A percentile compares a stretch with the other conserved stretches of the same genome.
phyloP scores from a whole-genome alignment of 1,284 basidiomycete species.

The Pseudozyma hubeiensis region DNA sequence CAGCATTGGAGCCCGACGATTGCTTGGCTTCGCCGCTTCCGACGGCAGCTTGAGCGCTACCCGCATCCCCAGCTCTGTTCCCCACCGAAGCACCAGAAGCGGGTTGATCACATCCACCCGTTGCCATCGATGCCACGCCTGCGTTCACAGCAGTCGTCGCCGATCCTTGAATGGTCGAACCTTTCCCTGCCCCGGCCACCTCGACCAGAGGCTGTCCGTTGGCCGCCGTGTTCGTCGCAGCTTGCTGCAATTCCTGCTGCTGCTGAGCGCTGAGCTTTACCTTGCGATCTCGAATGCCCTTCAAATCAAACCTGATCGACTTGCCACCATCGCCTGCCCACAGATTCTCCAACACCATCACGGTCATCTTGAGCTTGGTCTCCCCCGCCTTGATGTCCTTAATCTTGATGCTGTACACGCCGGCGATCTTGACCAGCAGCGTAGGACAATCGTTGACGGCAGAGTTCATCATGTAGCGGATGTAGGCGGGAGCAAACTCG shows the following conservation, averaged over 20 bases:
- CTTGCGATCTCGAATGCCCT: constrained; percentile 60
- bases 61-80: constrained; percentile 1
- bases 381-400: constrained; percentile 58
- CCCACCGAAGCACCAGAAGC: not conserved
- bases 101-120: not conserved
- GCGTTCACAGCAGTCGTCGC: constrained; percentile 25
- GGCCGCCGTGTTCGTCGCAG: constrained; percentile 14
- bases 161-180: constrained; percentile 15
- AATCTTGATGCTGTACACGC: constrained; percentile 64
- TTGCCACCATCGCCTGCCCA: constrained; percentile 55
- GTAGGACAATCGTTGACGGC: constrained; percentile 56
- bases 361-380: constrained; percentile 59
- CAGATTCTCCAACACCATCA: constrained; percentile 63
- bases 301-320: constrained; percentile 57
- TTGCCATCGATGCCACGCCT: constrained; percentile 15
- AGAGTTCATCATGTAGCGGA: constrained; percentile 61
- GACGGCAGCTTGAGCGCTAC: constrained; percentile 10
- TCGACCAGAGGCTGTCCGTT: constrained; percentile 24
- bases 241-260: constrained; percentile 34
- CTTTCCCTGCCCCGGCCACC: constrained; percentile 37
- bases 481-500: constrained; percentile 62
- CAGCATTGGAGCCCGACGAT: constrained; percentile 25
- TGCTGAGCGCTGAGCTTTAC: constrained; percentile 50
- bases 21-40: constrained; percentile 8
- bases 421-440: constrained; percentile 63